Evolutionary conservation across 208 protist genomes (phyloP).

Genomic region (Angomonas desouzai): DNA sequence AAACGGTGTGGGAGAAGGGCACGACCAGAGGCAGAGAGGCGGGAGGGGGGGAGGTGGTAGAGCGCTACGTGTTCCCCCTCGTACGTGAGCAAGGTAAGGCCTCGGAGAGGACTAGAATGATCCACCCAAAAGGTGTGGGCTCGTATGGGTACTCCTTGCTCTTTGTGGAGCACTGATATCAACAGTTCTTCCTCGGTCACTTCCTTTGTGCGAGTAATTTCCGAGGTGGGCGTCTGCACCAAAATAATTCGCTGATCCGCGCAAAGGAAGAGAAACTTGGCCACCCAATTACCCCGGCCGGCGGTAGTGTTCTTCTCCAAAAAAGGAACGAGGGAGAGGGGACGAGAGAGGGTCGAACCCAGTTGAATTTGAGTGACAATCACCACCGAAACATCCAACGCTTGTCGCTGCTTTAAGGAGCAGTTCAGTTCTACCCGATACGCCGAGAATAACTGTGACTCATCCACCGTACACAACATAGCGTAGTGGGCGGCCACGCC

Average conservation of each 20-base stretch:
- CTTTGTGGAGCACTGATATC: conserved; percentile 1
- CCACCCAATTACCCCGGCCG: neutral
- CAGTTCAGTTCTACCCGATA: conserved; percentile 21
- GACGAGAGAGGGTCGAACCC: neutral
- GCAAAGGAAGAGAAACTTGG: neutral
- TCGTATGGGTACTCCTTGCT: neutral
- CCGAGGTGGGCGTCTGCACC: neutral
- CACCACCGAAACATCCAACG: neutral
- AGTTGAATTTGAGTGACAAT: neutral
- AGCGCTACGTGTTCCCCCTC: conserved; percentile 20
- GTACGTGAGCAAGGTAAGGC: conserved; percentile 25
- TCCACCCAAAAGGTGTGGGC: conserved; percentile 31
- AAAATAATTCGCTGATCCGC: neutral
- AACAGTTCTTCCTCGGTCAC: conserved; percentile 13
- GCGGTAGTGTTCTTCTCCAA: neutral
- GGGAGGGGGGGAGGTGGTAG: conserved; percentile 15
- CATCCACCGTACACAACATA: neutral
- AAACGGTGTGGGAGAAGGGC: conserved; percentile 12
- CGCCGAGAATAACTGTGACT: conserved; percentile 23
- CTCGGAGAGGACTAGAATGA: conserved; percentile 28
- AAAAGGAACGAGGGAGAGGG: neutral
- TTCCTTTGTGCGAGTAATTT: neutral
- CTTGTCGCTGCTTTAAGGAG: neutral
- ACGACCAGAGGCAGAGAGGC: neutral
- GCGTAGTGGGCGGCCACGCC: neutral